Base-by-base conservation (phyloP, 225 moss, liverwort and hornwort genomes). In the Rhytidiadelphus loreus region DNA sequence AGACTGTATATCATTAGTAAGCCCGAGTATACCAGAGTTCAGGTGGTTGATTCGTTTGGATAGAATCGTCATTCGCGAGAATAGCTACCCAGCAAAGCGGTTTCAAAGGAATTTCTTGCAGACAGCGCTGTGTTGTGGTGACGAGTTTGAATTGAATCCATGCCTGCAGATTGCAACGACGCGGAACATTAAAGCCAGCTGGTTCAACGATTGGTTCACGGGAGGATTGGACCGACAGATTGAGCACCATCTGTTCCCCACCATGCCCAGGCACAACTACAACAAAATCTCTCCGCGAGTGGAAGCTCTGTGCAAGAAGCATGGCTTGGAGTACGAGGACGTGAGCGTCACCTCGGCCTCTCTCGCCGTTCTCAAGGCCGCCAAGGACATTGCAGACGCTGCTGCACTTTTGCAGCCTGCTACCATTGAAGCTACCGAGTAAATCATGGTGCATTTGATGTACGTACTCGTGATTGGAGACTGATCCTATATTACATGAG, bases 161-260 rank as follows among this genome's bases (percentile, higher is more conserved):
- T 33, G n/a, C n/a, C n/a, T n/a, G 63, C 48, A 94, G 94, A 89
- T 96, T 33, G 89, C 84, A n/a, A 89, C 96, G 46, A 98, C 98
- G 25, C 87, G 96, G 53, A 93, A 98, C 89, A 95, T 95, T 19
- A 76, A 95, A 84, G 96, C 94, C 13, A 92, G 89, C 84, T 77
- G 93, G 90, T 98, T 98, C 91, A 98, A 95, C 44, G 96, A 98
- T 74, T 96, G 96, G 98, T 98, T 98, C 68, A 98, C 98, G 0
- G 98, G 98, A 62, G 96, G 98, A 60, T 91, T 98, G 43, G 96
- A 98, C 73, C 90, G 98, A 65, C 96, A 98, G 90, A 98, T 96
- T 69, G 96, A 96, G 94, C 98, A 98, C 77, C 98, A 96, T 46
- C 92, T 96, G n/a, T 98, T 98, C 63, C 98, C 96, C 65, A 88